phyloP scores from a whole-genome alignment of 2,329 filamentous ascomycete genomes.

The Aspergillus luchuensis region DNA sequence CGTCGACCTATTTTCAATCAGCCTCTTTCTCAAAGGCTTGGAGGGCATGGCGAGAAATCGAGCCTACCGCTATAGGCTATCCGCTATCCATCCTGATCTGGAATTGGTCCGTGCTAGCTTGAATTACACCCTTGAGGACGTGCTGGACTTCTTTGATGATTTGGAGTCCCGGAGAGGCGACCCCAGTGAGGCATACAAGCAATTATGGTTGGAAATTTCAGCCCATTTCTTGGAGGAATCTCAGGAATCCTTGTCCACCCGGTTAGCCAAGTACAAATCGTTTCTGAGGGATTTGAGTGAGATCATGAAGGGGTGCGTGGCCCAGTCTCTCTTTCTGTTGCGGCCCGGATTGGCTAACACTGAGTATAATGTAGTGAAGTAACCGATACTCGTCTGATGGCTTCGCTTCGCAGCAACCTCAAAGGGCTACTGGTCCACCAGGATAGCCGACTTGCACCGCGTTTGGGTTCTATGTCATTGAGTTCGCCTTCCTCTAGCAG shows the following conservation, averaged over 20 bases:
- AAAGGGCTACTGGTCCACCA: slow-evolving; percentile 33
- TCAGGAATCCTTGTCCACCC: slow-evolving; percentile 48
- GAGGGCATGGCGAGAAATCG: slow-evolving; percentile 47
- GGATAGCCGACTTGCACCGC: slow-evolving; percentile 30
- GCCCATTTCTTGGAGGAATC: slow-evolving; percentile 50
- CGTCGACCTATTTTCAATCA: slow-evolving; percentile 58
- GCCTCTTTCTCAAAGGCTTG: slow-evolving; percentile 52
- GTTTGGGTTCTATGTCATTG: slow-evolving; percentile 30
- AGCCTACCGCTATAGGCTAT: slow-evolving; percentile 41
- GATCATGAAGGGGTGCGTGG: slow-evolving; percentile 50
- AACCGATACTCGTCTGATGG: slow-evolving; percentile 29
- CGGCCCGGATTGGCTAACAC: slow-evolving; percentile 16
- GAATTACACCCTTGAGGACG: slow-evolving; percentile 54
- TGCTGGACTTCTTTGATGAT: slow-evolving; percentile 49
- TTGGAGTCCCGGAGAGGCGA: slow-evolving; percentile 33
- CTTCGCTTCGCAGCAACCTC: slow-evolving; percentile 29
- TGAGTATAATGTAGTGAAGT: slow-evolving; percentile 23
- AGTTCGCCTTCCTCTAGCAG: slow-evolving; percentile 29
- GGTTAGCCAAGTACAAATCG: slow-evolving; percentile 54
- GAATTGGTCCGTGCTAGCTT: slow-evolving; percentile 53
- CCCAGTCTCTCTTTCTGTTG: neutral
- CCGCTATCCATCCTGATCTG: slow-evolving; percentile 50
- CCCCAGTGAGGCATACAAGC: slow-evolving; percentile 45
- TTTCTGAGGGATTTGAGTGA: slow-evolving; percentile 52
- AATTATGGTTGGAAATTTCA: slow-evolving; percentile 55